Conservation (phyloP, 2,329 filamentous ascomycete genomes). For the Pseudogymnoascus pannorum region DNA sequence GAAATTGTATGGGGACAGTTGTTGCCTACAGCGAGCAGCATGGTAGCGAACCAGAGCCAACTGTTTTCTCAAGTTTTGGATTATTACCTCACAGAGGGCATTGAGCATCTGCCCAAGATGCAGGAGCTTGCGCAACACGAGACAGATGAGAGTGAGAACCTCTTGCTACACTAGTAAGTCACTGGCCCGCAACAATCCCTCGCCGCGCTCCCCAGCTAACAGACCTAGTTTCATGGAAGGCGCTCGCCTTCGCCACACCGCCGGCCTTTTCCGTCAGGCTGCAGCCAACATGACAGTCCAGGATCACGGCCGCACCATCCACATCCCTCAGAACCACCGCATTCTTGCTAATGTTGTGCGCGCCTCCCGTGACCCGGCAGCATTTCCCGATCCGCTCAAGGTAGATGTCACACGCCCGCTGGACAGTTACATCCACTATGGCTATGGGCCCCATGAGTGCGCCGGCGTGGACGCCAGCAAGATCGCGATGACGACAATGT, state of each 20-base stretch:
- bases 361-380: slow-evolving; percentile 46
- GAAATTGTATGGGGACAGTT: slow-evolving; percentile 48
- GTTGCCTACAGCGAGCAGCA: slow-evolving; percentile 53
- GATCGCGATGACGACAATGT: slow-evolving; percentile 47
- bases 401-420: slow-evolving; percentile 58
- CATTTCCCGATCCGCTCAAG: slow-evolving; percentile 54
- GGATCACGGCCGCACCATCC: slow-evolving; percentile 40
- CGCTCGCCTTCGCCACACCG: slow-evolving; percentile 57
- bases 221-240: slow-evolving; percentile 55
- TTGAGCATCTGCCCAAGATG: slow-evolving; percentile 51
- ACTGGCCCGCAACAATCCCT: neutral
- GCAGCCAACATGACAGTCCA: slow-evolving; percentile 39
- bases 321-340: slow-evolving; percentile 30
- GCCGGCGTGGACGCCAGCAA: slow-evolving; percentile 54
- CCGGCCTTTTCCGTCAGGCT: slow-evolving; percentile 48
- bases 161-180: slow-evolving; percentile 50
- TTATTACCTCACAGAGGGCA: slow-evolving; percentile 58
- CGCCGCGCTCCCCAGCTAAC: slow-evolving; percentile 9
- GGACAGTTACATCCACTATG: slow-evolving; percentile 58
- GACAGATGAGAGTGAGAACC: slow-evolving; percentile 50
- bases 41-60: slow-evolving; percentile 65
- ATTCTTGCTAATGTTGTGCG: slow-evolving; percentile 56
- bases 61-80: slow-evolving; percentile 67
- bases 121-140: slow-evolving; percentile 50
- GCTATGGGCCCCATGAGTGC: slow-evolving; percentile 54